phyloP scores from a whole-genome alignment of 2,329 filamentous ascomycete genomes.

The Aspergillus fumigatus region DNA sequence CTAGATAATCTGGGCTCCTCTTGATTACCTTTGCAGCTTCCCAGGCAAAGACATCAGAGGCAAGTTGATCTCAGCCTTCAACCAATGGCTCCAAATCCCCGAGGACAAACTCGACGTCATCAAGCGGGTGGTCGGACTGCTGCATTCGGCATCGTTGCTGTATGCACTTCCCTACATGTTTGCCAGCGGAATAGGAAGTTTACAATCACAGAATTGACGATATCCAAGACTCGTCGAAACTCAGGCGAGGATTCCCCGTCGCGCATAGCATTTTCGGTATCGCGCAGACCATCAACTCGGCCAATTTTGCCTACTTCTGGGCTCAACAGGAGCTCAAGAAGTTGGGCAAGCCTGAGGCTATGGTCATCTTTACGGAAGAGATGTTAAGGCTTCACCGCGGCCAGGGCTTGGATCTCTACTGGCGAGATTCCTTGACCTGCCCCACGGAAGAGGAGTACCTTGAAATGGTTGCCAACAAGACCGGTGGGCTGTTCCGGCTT shows the following conservation, averaged over 20 bases:
- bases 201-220: conserved; percentile 40
- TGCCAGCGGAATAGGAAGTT: not conserved
- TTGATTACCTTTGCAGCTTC: not conserved
- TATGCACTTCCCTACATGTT: conserved; percentile 13
- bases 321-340: conserved; percentile 29
- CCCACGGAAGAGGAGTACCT: conserved; percentile 40
- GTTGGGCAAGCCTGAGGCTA: conserved; percentile 25
- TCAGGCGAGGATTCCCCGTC: conserved; percentile 44
- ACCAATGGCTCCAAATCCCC: conserved; percentile 42
- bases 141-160: conserved; percentile 43
- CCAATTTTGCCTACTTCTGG: conserved; percentile 41
- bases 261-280: conserved; percentile 47
- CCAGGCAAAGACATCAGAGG: conserved; percentile 42
- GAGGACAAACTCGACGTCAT: conserved; percentile 36
- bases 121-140: conserved; percentile 37
- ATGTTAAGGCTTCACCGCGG: conserved; percentile 37
- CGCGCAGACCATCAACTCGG: conserved; percentile 47
- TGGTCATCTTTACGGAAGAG: conserved; percentile 35
- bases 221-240: conserved; percentile 44
- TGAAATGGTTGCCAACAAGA: conserved; percentile 41
- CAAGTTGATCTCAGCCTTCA: conserved; percentile 41
- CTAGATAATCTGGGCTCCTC: not conserved
- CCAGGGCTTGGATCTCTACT: conserved; percentile 42
- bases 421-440: conserved; percentile 34
- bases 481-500: conserved; percentile 39